A percentile compares a stretch with the other conserved stretches of the same genome.
These are phyloP conservation scores for Phytophthora quininea DNA, from an alignment of 352 stramenopile species.

Conservation along the genomic window DNA sequence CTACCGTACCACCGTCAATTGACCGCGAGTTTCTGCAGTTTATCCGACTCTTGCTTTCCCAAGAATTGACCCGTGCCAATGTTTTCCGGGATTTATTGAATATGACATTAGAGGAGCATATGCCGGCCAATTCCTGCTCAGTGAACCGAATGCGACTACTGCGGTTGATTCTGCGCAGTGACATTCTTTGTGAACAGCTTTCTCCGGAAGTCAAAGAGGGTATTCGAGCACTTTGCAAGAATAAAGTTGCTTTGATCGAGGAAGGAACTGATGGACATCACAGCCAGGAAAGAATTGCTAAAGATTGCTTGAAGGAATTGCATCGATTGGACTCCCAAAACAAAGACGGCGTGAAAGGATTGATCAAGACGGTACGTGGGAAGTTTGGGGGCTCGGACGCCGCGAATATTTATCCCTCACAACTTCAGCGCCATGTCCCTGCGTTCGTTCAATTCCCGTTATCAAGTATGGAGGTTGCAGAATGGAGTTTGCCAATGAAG, in stretches of 20 bases:
- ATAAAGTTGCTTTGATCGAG: neutral
- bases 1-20: slow-evolving; percentile 16
- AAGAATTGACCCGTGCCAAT: slow-evolving; percentile 30
- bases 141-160: slow-evolving; percentile 30
- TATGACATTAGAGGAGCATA: slow-evolving; percentile 5
- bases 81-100: slow-evolving; percentile 39
- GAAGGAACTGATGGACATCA: no score
- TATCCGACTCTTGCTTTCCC: slow-evolving; percentile 43
- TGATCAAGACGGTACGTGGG: slow-evolving; percentile 2
- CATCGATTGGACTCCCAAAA: neutral
- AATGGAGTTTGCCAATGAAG: slow-evolving; percentile 16
- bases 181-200: slow-evolving; percentile 13
- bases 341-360: neutral
- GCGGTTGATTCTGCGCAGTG: slow-evolving; percentile 20
- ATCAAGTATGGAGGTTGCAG: slow-evolving; percentile 13
- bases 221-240: slow-evolving; percentile 24
- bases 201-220: slow-evolving; percentile 6
- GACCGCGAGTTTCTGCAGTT: slow-evolving; percentile 44
- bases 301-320: slow-evolving; percentile 21
- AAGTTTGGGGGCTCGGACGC: slow-evolving; percentile 10
- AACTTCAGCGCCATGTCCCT: slow-evolving; percentile 24
- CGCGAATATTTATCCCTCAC: slow-evolving; percentile 11
- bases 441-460: slow-evolving; percentile 37
- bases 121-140: neutral
- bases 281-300: slow-evolving; percentile 9